These are phyloP conservation scores for Amanita pallidorosea DNA, from an alignment of 768 basidiomycete genomes.

Conservation along the genomic window DNA sequence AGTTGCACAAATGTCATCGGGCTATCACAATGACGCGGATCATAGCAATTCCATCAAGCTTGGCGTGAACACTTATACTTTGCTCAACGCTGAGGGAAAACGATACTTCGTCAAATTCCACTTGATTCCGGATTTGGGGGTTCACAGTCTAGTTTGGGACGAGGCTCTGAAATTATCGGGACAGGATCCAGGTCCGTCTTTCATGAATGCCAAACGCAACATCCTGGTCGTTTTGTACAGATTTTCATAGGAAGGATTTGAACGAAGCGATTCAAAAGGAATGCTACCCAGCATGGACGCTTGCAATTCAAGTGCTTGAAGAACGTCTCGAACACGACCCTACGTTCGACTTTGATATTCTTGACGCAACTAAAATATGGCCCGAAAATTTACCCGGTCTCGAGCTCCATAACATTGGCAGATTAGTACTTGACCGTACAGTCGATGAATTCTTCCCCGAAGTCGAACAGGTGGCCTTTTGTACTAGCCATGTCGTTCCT, in stretches of 20 bases:
- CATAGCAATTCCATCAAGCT: constrained; percentile 64
- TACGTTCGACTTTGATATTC: constrained; percentile 81
- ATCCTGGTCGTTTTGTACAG: constrained; percentile 20
- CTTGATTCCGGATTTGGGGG: constrained; percentile 72
- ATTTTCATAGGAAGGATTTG: constrained; percentile 83
- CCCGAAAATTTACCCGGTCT: constrained; percentile 75
- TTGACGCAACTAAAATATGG: constrained; percentile 83
- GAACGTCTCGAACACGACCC: constrained; percentile 66
- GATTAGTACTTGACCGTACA: constrained; percentile 50
- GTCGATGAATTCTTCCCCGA: constrained; percentile 79
- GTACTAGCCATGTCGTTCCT: constrained; percentile 61
- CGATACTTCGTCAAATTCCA: constrained; percentile 85
- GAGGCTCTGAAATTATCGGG: constrained; percentile 77
- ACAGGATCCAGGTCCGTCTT: constrained; percentile 63
- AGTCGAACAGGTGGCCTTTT: constrained; percentile 85
- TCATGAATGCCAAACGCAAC: neutral
- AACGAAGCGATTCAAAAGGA: constrained; percentile 73
- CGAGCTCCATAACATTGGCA: constrained; percentile 69
- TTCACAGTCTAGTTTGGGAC: constrained; percentile 81
- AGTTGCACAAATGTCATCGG: neutral
- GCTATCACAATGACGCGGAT: neutral
- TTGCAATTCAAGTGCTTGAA: constrained; percentile 65
- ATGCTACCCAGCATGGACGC: constrained; percentile 64
- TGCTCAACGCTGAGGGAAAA: constrained; percentile 56
- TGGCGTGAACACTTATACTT: constrained; percentile 77